phyloP scores from a whole-genome alignment of 2,329 filamentous ascomycete genomes.

The Capronia epimyces region DNA sequence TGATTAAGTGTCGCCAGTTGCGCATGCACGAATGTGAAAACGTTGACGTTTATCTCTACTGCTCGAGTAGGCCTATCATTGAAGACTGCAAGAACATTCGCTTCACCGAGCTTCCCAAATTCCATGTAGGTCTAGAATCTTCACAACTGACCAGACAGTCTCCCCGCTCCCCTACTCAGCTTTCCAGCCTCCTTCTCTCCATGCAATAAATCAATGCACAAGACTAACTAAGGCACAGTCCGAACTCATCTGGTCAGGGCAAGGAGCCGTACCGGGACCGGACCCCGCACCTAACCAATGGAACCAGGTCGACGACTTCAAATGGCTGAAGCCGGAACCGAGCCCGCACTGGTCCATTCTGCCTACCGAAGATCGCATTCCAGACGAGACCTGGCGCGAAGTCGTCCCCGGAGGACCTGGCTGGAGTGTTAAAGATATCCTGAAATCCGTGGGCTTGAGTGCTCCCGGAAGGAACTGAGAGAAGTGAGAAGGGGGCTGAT shows the following conservation, averaged over 20 bases:
- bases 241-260: constrained; percentile 27
- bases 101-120: constrained; percentile 69
- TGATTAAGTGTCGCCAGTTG: constrained; percentile 79
- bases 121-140: constrained; percentile 16
- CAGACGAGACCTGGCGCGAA: constrained; percentile 62
- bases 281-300: constrained; percentile 58
- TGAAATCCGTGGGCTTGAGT: constrained; percentile 40
- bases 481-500: not conserved
- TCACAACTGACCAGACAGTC: no score
- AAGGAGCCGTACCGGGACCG: constrained; percentile 1
- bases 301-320: constrained; percentile 93
- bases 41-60: constrained; percentile 78
- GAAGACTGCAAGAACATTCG: constrained; percentile 75
- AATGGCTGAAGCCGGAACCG: constrained; percentile 76
- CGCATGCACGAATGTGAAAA: constrained; percentile 82
- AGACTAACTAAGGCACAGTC: constrained; percentile 7
- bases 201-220: not conserved
- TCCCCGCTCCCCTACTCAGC: not conserved
- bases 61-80: constrained; percentile 81
- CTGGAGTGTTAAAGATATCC: constrained; percentile 59
- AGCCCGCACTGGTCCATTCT: constrained; percentile 85
- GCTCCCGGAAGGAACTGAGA: not conserved
- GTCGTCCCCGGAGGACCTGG: constrained; percentile 60
- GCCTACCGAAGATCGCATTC: constrained; percentile 53
- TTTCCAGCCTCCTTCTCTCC: no score